Evolutionary conservation across 2,329 filamentous ascomycete species (phyloP).

Genomic region (Hypoxylon sp.): DNA sequence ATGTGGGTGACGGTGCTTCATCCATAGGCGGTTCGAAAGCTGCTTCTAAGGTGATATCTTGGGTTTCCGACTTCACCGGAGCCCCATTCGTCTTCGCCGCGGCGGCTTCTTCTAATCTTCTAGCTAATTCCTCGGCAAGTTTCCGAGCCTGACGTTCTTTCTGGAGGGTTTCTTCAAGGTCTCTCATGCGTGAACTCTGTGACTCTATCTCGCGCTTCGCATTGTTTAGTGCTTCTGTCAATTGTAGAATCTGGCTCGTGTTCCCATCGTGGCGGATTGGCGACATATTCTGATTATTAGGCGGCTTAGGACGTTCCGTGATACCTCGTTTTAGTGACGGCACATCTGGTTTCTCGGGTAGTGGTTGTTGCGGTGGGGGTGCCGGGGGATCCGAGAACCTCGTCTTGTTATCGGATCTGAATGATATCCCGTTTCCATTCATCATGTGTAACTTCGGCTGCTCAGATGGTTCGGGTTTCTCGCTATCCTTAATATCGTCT

Average conservation of each 20-base stretch:
- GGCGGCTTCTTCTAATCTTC: constrained; percentile 74
- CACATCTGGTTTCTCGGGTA: constrained; percentile 92
- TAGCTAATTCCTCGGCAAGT: constrained; percentile 85
- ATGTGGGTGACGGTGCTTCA: constrained; percentile 42
- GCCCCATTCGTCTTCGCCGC: constrained; percentile 59
- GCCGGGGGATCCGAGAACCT: constrained; percentile 94
- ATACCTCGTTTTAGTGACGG: constrained; percentile 81
- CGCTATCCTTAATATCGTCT: constrained; percentile 74
- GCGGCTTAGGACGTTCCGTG: constrained; percentile 79
- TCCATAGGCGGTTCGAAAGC: constrained; percentile 64
- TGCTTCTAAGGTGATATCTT: constrained; percentile 61
- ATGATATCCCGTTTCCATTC: constrained; percentile 68
- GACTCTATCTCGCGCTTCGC: constrained; percentile 89
- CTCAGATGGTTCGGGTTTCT: constrained; percentile 66
- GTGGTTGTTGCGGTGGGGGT: constrained; percentile 90
- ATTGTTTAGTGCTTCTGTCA: constrained; percentile 86
- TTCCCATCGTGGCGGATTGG: constrained; percentile 71
- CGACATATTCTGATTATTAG: constrained; percentile 66
- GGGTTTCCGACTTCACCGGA: constrained; percentile 54
- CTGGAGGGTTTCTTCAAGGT: constrained; percentile 82
- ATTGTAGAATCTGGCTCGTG: constrained; percentile 81
- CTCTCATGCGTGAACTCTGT: constrained; percentile 84
- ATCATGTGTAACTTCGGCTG: constrained; percentile 63
- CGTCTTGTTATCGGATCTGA: constrained; percentile 82
- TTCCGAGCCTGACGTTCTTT: constrained; percentile 87